These are phyloP conservation scores for Rhodamnia argentea DNA, from an alignment of 345 rosid species.

Conservation along the genomic window DNA sequence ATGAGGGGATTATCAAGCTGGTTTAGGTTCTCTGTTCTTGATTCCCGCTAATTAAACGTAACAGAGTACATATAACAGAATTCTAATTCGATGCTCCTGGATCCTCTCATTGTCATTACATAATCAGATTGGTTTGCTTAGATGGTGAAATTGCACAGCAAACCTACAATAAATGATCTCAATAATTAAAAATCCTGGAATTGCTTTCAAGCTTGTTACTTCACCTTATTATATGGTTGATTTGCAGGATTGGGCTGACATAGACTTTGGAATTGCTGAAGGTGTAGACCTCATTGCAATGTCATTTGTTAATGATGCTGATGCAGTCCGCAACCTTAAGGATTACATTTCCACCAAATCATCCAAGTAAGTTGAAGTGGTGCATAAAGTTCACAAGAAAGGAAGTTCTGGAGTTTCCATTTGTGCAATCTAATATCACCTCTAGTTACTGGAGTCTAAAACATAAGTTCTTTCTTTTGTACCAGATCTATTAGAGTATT, in stretches of 20 bases:
- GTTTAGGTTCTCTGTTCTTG: background rate
- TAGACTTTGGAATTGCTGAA: conserved; percentile 51
- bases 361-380: conserved; percentile 32
- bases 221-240: background rate
- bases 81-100: background rate
- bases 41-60: background rate
- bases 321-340: conserved; percentile 41
- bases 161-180: background rate
- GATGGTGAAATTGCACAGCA: background rate
- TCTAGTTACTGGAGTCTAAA: background rate
- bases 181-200: background rate
- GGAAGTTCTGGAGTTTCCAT: background rate
- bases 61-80: background rate
- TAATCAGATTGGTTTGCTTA: background rate
- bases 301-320: conserved; percentile 55
- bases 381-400: background rate
- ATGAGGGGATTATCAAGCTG: background rate
- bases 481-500: conserved; percentile 43
- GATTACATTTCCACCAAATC: conserved; percentile 33
- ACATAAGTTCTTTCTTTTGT: background rate
- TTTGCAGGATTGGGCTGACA: conserved; percentile 60
- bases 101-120: background rate
- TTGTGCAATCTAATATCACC: background rate
- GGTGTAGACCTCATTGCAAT: conserved; percentile 55
- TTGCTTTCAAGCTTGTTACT: background rate